Conservation (phyloP, 75 land plant genomes). For the Isoetes taiwanensis region DNA sequence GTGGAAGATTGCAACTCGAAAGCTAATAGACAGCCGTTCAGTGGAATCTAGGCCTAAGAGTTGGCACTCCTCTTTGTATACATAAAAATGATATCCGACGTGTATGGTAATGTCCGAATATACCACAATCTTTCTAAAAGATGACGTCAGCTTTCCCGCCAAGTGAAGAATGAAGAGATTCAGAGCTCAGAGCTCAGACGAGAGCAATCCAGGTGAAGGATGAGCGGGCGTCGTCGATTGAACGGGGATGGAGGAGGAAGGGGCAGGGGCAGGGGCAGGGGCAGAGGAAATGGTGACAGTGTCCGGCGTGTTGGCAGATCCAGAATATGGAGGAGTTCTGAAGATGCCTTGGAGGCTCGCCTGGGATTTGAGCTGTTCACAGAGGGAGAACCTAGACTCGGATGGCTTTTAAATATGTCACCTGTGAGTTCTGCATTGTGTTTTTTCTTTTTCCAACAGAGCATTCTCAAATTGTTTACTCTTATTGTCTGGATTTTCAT, state of each 20-base stretch:
- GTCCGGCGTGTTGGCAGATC: slow-evolving; percentile 14
- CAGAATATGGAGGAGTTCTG: slow-evolving; percentile 34
- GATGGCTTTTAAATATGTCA: slow-evolving; percentile 88
- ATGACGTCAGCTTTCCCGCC: too few relatives aligned
- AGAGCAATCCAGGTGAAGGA: neutral
- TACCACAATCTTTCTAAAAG: too few relatives aligned
- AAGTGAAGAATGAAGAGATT: too few relatives aligned
- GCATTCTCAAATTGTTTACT: neutral
- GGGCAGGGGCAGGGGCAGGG: slow-evolving; percentile 16
- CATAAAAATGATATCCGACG: too few relatives aligned
- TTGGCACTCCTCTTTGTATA: too few relatives aligned
- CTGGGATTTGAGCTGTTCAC: slow-evolving; percentile 74
- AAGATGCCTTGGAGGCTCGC: slow-evolving; percentile 72
- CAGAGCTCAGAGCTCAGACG: neutral
- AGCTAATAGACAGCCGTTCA: too few relatives aligned
- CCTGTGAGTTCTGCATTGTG: slow-evolving; percentile 35
- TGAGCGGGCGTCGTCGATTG: neutral
- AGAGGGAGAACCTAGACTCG: slow-evolving; percentile 90
- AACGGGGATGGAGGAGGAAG: slow-evolving; percentile 14
- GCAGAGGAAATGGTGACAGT: slow-evolving; percentile 13
- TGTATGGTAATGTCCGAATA: too few relatives aligned
- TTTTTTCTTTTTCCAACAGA: neutral
- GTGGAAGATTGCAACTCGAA: too few relatives aligned
- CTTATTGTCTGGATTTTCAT: neutral
- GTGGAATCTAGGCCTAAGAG: too few relatives aligned